These are phyloP conservation scores for Sedum album DNA, from an alignment of 164 flowering plant genomes.

Conservation along the genomic window DNA sequence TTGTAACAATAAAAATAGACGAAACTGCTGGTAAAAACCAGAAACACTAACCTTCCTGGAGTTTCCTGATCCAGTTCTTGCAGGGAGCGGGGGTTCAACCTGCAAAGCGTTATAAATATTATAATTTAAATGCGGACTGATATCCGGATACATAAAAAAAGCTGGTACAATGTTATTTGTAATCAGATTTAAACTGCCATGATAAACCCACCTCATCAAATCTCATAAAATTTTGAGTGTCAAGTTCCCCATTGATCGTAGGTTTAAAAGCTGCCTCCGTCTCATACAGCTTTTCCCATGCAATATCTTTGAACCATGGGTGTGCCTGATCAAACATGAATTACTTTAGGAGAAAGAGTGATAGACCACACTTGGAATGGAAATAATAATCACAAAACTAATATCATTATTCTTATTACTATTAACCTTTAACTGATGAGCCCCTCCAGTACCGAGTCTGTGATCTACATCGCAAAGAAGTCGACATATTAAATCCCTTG, in stretches of 20 bases:
- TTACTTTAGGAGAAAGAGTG: conserved; percentile 2
- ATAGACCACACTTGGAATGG: conserved; percentile 3
- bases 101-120: background rate
- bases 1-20: background rate
- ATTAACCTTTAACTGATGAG: conserved; percentile 63
- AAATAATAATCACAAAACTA: background rate
- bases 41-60: conserved; percentile 5
- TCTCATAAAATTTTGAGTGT: conserved; percentile 90
- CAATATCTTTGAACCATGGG: conserved; percentile 87
- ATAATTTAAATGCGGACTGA: background rate
- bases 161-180: background rate
- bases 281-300: conserved; percentile 85
- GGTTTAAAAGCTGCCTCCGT: conserved; percentile 94
- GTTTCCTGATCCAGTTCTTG: conserved; percentile 8
- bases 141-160: background rate
- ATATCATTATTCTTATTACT: no score
- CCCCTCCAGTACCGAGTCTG: conserved; percentile 90
- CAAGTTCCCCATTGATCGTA: conserved; percentile 82
- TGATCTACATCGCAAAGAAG: conserved; percentile 65
- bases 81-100: background rate
- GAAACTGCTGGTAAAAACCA: background rate
- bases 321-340: conserved; percentile 51
- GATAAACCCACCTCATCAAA: conserved; percentile 67
- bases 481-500: conserved; percentile 71
- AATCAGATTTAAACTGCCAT: background rate